These are phyloP conservation scores for Aspergillus affinis DNA, from an alignment of 495 filamentous ascomycete species.

Conservation along the genomic window DNA sequence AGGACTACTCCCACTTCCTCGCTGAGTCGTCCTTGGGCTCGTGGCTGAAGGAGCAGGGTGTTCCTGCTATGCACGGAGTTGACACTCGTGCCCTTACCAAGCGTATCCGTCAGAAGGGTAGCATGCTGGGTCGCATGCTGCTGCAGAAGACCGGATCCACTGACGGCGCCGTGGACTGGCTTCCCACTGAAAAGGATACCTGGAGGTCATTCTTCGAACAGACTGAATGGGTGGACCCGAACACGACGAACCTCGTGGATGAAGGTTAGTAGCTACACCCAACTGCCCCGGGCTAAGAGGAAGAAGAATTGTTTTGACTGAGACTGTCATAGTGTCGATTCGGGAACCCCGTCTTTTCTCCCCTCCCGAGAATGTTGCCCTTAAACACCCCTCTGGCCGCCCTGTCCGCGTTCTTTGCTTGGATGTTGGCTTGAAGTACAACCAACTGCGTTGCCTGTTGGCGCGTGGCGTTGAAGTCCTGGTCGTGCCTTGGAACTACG, in stretches of 20 bases:
- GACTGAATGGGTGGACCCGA: slow-evolving; percentile 87
- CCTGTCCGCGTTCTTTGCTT: slow-evolving; percentile 83
- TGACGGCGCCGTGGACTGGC: slow-evolving; percentile 40
- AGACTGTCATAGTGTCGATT: slow-evolving; percentile 68
- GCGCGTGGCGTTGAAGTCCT: slow-evolving; percentile 90
- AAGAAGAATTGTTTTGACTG: not conserved
- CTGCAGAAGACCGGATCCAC: slow-evolving; percentile 59
- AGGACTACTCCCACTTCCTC: slow-evolving; percentile 92
- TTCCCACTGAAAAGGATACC: slow-evolving; percentile 35
- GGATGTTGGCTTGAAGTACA: slow-evolving; percentile 96
- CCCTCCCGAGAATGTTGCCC: slow-evolving; percentile 61
- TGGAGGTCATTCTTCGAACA: slow-evolving; percentile 72
- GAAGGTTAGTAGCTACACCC: slow-evolving; percentile 67
- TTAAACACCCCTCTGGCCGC: slow-evolving; percentile 85
- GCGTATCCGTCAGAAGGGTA: slow-evolving; percentile 87
- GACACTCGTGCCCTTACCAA: slow-evolving; percentile 94
- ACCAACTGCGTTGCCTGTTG: slow-evolving; percentile 91
- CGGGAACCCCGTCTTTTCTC: slow-evolving; percentile 77
- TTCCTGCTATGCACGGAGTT: slow-evolving; percentile 95
- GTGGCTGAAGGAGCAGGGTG: slow-evolving; percentile 93
- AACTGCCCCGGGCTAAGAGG: not conserved
- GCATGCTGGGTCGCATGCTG: slow-evolving; percentile 92
- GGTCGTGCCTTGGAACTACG: slow-evolving; percentile 93
- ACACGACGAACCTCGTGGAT: slow-evolving; percentile 83
- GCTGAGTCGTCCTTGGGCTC: slow-evolving; percentile 83